Percentiles rank a stretch among this genome's conserved stretches.
These are phyloP conservation scores for Chlorella sp. DNA, from an alignment of 139 green algal genomes.

Conservation along the genomic window DNA sequence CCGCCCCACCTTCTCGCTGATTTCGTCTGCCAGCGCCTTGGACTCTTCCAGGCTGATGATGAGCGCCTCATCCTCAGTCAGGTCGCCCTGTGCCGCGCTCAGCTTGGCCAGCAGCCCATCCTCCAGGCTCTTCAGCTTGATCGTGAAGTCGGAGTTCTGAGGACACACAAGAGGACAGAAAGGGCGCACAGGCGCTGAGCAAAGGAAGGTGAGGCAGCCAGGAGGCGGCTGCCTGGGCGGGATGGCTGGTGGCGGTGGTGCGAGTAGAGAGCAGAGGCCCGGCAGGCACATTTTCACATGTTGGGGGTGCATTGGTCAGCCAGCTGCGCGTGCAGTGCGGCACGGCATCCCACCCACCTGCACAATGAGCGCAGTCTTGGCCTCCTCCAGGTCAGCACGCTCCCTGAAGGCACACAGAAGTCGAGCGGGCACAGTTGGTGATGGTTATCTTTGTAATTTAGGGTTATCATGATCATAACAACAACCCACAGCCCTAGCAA, in stretches of 20 bases:
- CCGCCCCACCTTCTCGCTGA: constrained; percentile 70
- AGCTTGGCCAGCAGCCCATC: constrained; percentile 88
- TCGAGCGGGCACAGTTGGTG: not conserved
- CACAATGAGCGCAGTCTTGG: constrained; percentile 66
- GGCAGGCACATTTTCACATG: not conserved
- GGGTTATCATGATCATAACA: too few species aligned
- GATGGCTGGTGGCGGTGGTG: not conserved
- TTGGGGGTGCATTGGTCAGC: not conserved
- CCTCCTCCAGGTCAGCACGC: constrained; percentile 82
- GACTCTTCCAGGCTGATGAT: constrained; percentile 89
- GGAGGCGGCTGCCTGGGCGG: not conserved
- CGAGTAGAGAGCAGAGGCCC: not conserved
- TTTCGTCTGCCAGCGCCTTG: constrained; percentile 87
- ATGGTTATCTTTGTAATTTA: too few species aligned
- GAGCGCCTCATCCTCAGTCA: constrained; percentile 90
- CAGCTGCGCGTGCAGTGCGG: not conserved
- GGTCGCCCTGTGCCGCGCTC: constrained; percentile 86
- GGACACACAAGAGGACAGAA: too few species aligned
- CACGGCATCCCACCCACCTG: constrained; percentile 82
- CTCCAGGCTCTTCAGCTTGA: constrained; percentile 88
- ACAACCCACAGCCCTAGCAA: too few species aligned
- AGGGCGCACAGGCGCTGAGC: not conserved
- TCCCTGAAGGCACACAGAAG: constrained; percentile 44
- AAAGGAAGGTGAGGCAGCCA: not conserved
- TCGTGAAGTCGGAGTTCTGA: constrained; percentile 80